Base-by-base conservation (phyloP, 2,329 filamentous ascomycete species). In the Aspergillus sp. region DNA sequence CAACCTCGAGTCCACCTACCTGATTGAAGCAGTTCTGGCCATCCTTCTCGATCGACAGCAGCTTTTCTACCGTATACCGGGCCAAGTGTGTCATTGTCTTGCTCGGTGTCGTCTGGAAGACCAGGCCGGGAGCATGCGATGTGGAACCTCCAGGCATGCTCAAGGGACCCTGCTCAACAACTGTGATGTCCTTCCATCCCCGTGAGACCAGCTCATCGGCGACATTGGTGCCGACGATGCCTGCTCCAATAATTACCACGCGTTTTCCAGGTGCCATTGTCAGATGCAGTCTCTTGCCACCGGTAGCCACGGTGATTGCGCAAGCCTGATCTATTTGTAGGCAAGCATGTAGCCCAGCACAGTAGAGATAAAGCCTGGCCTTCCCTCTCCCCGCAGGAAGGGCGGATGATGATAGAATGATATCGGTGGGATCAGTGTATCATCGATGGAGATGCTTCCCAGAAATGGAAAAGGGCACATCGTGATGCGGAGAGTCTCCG, bases 71-170 rank as follows among this genome's bases (percentile, higher is more conserved):
- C 0, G 83, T 86, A 63, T 86, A 86, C 43, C 75, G 76, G 2
- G 83, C 84, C 48, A 86, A 77, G 3, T 74, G 65, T 4, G 78
- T 83, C 80, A 86, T 68, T 4, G 66, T 68, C 47, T 68, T 69
- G 0, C 63, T 67, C 0, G 62, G 54, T 3, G 81, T 85, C 7
- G 81, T 85, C 62, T 86, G 83, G 60, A 85, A 86, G 0, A 86
- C 83, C 3, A 86, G 74, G 0, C 83, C 83, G 0, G 83, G 83
- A 4, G 83, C 83, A 57, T 86, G 83, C 6, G 83, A 86, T 6
- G 84, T 86, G 24, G 84, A 86, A 42, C 83, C 83, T 22, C 84
- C 83, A 0, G 83, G 83, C 76, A 86, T 80, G 52, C 75, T 70
- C 57, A 86, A 65, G 2, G 83, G 83, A 0, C 83, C 83, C 65